Percentiles rank a stretch among this genome's conserved stretches.
These are phyloP conservation scores for Basipetospora chlamydospora DNA, from an alignment of 2,329 filamentous ascomycete species.

Conservation along the genomic window DNA sequence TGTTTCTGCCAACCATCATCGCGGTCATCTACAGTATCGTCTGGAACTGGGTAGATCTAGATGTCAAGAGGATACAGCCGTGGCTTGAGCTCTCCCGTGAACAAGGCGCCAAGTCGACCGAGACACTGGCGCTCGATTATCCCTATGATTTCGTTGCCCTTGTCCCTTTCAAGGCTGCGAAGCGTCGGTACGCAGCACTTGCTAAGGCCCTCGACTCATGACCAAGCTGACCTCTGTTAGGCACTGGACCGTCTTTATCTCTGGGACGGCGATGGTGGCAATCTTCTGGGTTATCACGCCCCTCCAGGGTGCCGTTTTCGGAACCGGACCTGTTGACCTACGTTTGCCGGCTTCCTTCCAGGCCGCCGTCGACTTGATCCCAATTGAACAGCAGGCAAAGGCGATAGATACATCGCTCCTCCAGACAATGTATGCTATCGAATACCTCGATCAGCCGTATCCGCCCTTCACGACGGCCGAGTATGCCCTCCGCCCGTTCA, in stretches of 20 bases:
- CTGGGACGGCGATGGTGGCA: constrained; percentile 30
- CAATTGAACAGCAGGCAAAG: constrained; percentile 10
- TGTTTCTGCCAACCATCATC: constrained; percentile 37
- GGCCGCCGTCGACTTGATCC: constrained; percentile 8
- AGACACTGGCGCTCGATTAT: constrained; percentile 39
- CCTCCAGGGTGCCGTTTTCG: constrained; percentile 39
- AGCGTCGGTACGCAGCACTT: background rate
- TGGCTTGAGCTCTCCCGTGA: constrained; percentile 40
- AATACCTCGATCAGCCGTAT: constrained; percentile 27
- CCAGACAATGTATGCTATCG: constrained; percentile 29
- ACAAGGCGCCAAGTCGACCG: constrained; percentile 23
- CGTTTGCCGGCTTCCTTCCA: constrained; percentile 1
- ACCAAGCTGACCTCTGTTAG: too few species aligned
- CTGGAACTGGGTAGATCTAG: constrained; percentile 46
- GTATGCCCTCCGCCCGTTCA: constrained; percentile 28
- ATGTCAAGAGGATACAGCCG: constrained; percentile 43
- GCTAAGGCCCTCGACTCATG: too few species aligned
- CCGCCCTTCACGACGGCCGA: constrained; percentile 28
- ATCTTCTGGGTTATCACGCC: constrained; percentile 42
- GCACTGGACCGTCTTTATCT: constrained; percentile 38
- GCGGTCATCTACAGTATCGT: constrained; percentile 39
- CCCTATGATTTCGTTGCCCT: constrained; percentile 24
- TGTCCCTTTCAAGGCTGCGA: constrained; percentile 16
- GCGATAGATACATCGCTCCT: constrained; percentile 21
- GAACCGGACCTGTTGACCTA: constrained; percentile 17